Percentiles rank a stretch among this genome's conserved stretches.
Conservation (phyloP, 805 yeast genomes). For the Metschnikowia lunata region DNA sequence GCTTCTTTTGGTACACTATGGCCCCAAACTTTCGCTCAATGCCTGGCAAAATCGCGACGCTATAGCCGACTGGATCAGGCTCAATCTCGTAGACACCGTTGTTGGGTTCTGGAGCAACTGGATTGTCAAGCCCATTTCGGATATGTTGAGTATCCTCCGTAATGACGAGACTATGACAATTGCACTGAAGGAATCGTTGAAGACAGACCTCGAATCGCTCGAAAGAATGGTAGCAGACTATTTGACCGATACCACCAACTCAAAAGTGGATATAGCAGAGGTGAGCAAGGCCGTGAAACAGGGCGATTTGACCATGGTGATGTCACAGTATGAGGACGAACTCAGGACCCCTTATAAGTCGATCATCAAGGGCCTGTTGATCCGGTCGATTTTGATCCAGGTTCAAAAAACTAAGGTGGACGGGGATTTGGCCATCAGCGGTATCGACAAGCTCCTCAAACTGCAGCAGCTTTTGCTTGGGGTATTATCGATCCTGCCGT, state of each 20-base stretch:
- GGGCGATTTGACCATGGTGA: slow-evolving; percentile 77
- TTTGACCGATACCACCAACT: slow-evolving; percentile 30
- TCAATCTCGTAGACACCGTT: slow-evolving; percentile 59
- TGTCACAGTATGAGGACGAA: slow-evolving; percentile 77
- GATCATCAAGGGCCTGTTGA: slow-evolving; percentile 61
- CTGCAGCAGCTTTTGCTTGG: slow-evolving; percentile 95
- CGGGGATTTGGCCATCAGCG: slow-evolving; percentile 83
- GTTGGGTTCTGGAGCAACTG: slow-evolving; percentile 73
- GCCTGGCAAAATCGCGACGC: slow-evolving; percentile 49
- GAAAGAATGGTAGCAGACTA: slow-evolving; percentile 86
- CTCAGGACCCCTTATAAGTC: slow-evolving; percentile 65
- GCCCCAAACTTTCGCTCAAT: slow-evolving; percentile 46
- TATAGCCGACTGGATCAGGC: slow-evolving; percentile 52
- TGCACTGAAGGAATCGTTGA: slow-evolving; percentile 72
- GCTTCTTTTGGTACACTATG: slow-evolving; percentile 39
- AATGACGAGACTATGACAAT: slow-evolving; percentile 77
- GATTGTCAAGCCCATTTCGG: slow-evolving; percentile 71
- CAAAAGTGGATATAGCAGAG: slow-evolving; percentile 16
- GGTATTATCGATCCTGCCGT: slow-evolving; percentile 82
- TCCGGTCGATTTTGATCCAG: slow-evolving; percentile 79
- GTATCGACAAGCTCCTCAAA: slow-evolving; percentile 83
- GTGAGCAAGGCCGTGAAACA: slow-evolving; percentile 49
- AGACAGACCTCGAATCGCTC: slow-evolving; percentile 72
- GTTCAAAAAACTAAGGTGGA: slow-evolving; percentile 96
- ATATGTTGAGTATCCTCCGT: slow-evolving; percentile 73